Percentiles rank a stretch among this genome's conserved stretches.
Evolutionary conservation across 139 green algal species (phyloP).

Genomic region (Haematococcus lacustris): DNA sequence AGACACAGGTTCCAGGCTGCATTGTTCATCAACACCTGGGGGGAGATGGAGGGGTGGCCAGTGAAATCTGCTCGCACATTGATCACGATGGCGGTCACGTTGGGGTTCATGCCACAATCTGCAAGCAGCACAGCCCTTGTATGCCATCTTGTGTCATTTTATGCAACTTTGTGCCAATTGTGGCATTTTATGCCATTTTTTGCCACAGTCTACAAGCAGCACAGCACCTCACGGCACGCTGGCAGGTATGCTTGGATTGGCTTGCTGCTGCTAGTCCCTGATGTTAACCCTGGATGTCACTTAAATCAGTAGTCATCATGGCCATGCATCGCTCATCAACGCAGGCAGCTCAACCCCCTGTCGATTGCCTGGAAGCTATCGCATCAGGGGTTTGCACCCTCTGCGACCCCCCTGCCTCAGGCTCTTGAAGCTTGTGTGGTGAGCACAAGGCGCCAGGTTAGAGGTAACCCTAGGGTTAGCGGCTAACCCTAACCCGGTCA

Average conservation of each 20-base stretch:
- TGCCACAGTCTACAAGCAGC: neutral
- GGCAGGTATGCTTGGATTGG: neutral
- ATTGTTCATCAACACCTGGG: constrained; percentile 48
- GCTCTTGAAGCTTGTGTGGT: neutral
- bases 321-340: too few species aligned
- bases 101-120: constrained; percentile 56
- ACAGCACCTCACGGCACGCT: too few species aligned
- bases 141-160: neutral
- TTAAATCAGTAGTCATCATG: neutral
- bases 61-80: constrained; percentile 41
- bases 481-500: neutral
- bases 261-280: neutral
- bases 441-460: neutral
- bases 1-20: constrained; percentile 65
- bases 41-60: constrained; percentile 38
- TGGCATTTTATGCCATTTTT: neutral
- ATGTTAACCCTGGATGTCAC: neutral
- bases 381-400: too few species aligned
- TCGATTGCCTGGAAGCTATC: too few species aligned
- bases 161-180: neutral
- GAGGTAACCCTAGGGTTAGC: neutral
- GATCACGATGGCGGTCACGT: constrained; percentile 51
- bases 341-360: too few species aligned
- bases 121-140: neutral
- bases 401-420: neutral